Base-by-base conservation (phyloP, 2,329 filamentous ascomycete genomes). In the Xylariomycetidae sp. region DNA sequence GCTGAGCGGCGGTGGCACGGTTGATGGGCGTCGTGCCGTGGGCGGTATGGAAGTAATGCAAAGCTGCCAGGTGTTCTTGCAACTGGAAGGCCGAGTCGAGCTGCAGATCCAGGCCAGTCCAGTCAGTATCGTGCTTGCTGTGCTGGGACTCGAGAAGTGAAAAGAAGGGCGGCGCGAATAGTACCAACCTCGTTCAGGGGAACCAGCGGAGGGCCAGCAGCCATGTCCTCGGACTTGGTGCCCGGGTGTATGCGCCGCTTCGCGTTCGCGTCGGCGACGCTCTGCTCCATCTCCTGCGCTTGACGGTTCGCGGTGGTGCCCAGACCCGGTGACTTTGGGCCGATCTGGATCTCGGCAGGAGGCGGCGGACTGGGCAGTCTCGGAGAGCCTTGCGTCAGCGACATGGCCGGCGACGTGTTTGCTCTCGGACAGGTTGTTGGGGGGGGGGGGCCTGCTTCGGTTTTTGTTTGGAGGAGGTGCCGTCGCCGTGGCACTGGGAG, bases 71-170 rank as follows among this genome's bases (percentile, higher is more conserved):
- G 56, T 98, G 90, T 63, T 98, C 92, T 61, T 95, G 93, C 13
- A 96, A 77, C 60, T 95, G 92, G 58, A 96, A 98, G 27, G 92
- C 85, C 15, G 90, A 96, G 57, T 98, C 89, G 47, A 98, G 87
- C 85, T 95, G 29, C 24, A 20, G 25, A 20, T n/a, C n/a, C n/a
- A n/a, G 25, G 16, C 19, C 15, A 10, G 16, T 25, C 36, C 24
- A 34, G 28, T 39, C 24, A 39, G 36, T 42, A 34, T 23, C 15
- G n/a, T n/a, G 7, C 8, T 7, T 12, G 24, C 12, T 25, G 12
- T 13, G 24, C n/a, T 33, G 22, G 25, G 16, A 20, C 19, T 15
- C 19, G 13, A 7, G n/a, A 31, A 14, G 29, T 16, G 15, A 10
- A 16, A 9, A 8, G 14, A 3, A 22, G 17, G 19, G 12, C n/a